Conservation (phyloP, 2,329 filamentous ascomycete species). For the Westerdykella aurantiaca region DNA sequence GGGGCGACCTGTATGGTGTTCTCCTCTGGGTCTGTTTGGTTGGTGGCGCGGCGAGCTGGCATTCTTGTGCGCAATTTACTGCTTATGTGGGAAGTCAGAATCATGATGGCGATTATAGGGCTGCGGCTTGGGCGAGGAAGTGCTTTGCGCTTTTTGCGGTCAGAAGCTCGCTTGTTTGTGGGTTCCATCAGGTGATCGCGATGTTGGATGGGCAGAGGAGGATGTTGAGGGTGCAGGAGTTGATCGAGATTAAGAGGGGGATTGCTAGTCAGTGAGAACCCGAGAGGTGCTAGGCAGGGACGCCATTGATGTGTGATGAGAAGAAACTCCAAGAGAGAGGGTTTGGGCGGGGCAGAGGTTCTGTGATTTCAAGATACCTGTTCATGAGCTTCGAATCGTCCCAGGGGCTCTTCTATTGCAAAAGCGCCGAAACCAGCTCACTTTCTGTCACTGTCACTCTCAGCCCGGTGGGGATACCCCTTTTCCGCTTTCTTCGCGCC, state of each 20-base stretch:
- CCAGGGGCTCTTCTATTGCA: no score
- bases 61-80: slow-evolving; percentile 1
- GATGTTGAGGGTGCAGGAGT: slow-evolving; percentile 21
- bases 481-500: no score
- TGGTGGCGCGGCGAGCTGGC: slow-evolving; percentile 25
- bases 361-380: no score
- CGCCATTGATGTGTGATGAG: no score
- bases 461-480: no score
- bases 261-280: slow-evolving; percentile 4
- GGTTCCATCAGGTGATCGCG: slow-evolving; percentile 17
- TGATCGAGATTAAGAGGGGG: slow-evolving; percentile 16
- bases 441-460: no score
- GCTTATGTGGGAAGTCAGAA: slow-evolving; percentile 2
- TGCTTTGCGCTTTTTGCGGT: slow-evolving; percentile 27
- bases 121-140: slow-evolving; percentile 22
- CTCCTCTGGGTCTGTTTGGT: slow-evolving; percentile 30
- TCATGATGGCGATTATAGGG: slow-evolving; percentile 5
- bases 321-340: no score
- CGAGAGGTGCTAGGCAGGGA: no score
- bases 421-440: no score
- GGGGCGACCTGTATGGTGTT: slow-evolving; percentile 23
- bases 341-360: no score
- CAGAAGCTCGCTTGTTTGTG: slow-evolving; percentile 12
- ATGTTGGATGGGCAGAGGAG: slow-evolving; percentile 20
- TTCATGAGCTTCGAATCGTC: no score